Conservation (phyloP, 768 basidiomycete genomes). For the Terana coerulea region DNA sequence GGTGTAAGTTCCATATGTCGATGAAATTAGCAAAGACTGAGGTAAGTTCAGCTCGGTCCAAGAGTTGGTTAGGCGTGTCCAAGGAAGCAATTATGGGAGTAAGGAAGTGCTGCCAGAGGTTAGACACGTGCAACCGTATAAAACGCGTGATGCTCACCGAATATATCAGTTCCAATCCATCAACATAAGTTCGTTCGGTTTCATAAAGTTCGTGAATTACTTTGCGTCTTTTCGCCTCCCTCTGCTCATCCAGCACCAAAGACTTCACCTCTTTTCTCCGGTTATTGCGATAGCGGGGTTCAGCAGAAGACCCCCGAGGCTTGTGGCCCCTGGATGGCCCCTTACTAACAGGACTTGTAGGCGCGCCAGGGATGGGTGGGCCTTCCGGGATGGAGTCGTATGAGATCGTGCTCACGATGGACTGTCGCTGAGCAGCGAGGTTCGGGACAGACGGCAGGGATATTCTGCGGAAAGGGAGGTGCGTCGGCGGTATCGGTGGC, state of each 20-base stretch:
- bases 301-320: constrained; percentile 34
- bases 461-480: constrained; percentile 46
- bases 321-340: constrained; percentile 31
- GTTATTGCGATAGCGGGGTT: constrained; percentile 31
- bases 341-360: constrained; percentile 6
- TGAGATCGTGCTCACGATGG: constrained; percentile 67
- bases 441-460: constrained; percentile 39
- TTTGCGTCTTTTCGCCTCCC: constrained; percentile 55
- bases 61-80: constrained; percentile 63
- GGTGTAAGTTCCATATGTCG: constrained; percentile 89
- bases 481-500: constrained; percentile 42
- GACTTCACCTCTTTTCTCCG: constrained; percentile 27
- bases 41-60: constrained; percentile 65
- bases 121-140: constrained; percentile 1
- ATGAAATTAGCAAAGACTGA: constrained; percentile 85
- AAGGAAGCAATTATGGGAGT: constrained; percentile 74
- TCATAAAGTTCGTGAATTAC: constrained; percentile 79
- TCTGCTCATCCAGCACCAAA: constrained; percentile 44
- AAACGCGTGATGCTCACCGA: constrained; percentile 43
- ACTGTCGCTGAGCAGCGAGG: constrained; percentile 51
- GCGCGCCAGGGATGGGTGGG: constrained; percentile 22
- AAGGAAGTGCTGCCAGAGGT: constrained; percentile 65
- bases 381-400: constrained; percentile 70
- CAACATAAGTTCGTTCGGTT: constrained; percentile 77
- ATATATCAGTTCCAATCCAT: constrained; percentile 80